phyloP scores from a whole-genome alignment of 768 basidiomycete species.

The Psilocybe sp. region DNA sequence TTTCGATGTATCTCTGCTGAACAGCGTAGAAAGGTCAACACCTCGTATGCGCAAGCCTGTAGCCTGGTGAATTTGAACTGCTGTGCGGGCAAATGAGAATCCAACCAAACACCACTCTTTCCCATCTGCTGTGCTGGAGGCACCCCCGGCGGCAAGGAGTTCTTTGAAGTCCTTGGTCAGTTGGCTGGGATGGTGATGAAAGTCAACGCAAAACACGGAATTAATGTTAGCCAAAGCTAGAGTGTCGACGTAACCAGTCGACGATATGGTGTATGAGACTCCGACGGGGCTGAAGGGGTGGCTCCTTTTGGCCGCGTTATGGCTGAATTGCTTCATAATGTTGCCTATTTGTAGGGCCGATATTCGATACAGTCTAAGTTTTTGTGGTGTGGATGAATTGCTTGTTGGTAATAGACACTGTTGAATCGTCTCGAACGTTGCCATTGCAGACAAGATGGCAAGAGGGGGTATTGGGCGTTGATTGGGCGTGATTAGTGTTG shows the following conservation, averaged over 20 bases:
- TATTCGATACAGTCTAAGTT: no score
- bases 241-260: conserved; percentile 12
- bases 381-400: no score
- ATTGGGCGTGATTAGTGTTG: no score
- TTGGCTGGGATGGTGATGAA: not conserved
- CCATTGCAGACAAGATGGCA: no score
- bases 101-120: conserved; percentile 23
- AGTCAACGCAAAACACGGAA: conserved; percentile 3
- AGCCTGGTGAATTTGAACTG: conserved; percentile 26
- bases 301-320: no score
- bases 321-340: no score
- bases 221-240: conserved; percentile 9
- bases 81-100: conserved; percentile 34
- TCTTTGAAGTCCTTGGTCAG: not conserved
- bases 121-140: not conserved
- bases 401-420: no score
- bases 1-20: conserved; percentile 13
- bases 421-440: no score
- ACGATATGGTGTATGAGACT: no score
- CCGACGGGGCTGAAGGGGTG: no score
- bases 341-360: no score
- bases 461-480: no score
- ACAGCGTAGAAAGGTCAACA: conserved; percentile 33
- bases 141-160: not conserved
- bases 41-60: conserved; percentile 26